These are phyloP conservation scores for Hemisphaericaspora nanyangensis DNA, from an alignment of 805 yeast species.

Conservation along the genomic window DNA sequence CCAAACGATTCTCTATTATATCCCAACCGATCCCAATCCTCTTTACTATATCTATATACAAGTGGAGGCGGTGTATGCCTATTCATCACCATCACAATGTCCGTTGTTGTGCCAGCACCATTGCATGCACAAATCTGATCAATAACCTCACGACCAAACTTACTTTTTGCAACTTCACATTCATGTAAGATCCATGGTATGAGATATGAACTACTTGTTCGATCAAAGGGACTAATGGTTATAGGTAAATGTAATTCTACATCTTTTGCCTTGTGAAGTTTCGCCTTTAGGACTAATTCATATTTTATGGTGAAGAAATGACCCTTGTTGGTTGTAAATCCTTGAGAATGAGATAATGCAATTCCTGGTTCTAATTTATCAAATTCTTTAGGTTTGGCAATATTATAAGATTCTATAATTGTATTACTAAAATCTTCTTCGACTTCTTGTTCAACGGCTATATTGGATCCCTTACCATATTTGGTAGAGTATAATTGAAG, in stretches of 20 bases:
- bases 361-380: slow-evolving; percentile 34
- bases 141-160: slow-evolving; percentile 30
- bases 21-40: slow-evolving; percentile 40
- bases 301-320: slow-evolving; percentile 49
- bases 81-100: slow-evolving; percentile 16
- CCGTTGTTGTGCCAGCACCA: slow-evolving; percentile 16
- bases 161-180: slow-evolving; percentile 40
- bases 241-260: slow-evolving; percentile 49
- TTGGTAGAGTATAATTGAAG: slow-evolving; percentile 19
- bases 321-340: slow-evolving; percentile 47
- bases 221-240: slow-evolving; percentile 51
- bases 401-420: slow-evolving; percentile 9
- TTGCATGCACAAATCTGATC: slow-evolving; percentile 14
- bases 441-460: slow-evolving; percentile 1
- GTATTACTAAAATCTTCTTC: slow-evolving; percentile 5
- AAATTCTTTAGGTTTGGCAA: slow-evolving; percentile 4
- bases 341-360: slow-evolving; percentile 44
- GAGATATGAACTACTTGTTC: slow-evolving; percentile 44
- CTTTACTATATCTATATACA: slow-evolving; percentile 24
- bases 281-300: slow-evolving; percentile 47
- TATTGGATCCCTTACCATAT: not conserved
- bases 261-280: slow-evolving; percentile 46
- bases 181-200: slow-evolving; percentile 53
- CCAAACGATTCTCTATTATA: slow-evolving; percentile 32
- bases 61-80: slow-evolving; percentile 24